Evolutionary conservation across 129 eudicot species (phyloP).

Genomic region (Ambrosia artemisiifolia): DNA sequence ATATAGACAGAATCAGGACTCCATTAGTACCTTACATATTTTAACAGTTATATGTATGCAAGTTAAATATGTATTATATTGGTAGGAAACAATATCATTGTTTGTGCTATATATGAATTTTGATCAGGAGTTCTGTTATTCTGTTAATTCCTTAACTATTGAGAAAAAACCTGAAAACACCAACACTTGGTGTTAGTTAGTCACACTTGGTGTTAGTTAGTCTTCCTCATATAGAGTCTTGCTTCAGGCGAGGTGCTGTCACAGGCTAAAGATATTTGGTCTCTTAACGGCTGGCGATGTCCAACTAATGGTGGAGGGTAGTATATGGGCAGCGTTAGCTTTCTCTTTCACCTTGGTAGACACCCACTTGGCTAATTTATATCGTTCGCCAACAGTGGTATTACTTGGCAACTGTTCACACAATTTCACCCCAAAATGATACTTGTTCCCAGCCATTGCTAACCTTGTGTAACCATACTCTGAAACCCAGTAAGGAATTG

Average conservation of each 20-base stretch:
- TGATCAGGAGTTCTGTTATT: no score
- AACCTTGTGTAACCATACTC: constrained; percentile 84
- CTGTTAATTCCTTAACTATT: background rate
- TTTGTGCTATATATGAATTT: no score
- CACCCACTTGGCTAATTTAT: no score
- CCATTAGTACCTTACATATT: no score
- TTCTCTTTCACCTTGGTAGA: constrained; percentile 45
- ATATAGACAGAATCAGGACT: no score
- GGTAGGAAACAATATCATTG: no score
- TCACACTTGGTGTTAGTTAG: no score
- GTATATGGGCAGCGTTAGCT: constrained; percentile 49
- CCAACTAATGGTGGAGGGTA: constrained; percentile 51
- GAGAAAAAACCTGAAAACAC: background rate
- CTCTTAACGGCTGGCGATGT: constrained; percentile 49
- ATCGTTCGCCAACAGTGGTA: no score
- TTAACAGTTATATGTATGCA: no score
- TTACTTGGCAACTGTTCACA: no score
- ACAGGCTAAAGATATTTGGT: constrained; percentile 80
- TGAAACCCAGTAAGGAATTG: constrained; percentile 35
- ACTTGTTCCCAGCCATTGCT: constrained; percentile 79
- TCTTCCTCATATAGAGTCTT: constrained; percentile 80
- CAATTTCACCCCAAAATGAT: no score
- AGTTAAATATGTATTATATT: no score
- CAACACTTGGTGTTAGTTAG: constrained; percentile 13
- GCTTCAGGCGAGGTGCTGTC: constrained; percentile 57